Percentiles rank a stretch among this genome's conserved stretches.
phyloP scores from a whole-genome alignment of 106 monocot species.

The Cymbidium sinense region DNA sequence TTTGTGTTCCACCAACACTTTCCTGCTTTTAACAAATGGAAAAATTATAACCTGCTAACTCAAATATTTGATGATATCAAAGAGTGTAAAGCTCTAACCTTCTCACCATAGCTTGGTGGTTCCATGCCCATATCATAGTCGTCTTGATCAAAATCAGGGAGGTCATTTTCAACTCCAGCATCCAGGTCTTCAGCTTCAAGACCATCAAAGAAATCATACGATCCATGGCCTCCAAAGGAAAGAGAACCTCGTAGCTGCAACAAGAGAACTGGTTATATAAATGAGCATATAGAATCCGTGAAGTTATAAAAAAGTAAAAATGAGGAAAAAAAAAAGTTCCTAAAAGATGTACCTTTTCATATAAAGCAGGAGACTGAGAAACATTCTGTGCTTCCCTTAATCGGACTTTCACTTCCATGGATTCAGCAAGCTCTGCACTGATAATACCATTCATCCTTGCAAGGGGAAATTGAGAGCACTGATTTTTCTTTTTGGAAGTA shows the following conservation, averaged over 20 bases:
- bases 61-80: constrained; percentile 1
- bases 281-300: constrained; percentile 2
- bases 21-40: background rate
- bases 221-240: constrained; percentile 36
- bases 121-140: constrained; percentile 47
- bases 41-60: constrained; percentile 7
- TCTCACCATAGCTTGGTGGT: constrained; percentile 17
- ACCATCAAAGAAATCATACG: constrained; percentile 20
- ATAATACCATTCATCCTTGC: constrained; percentile 56
- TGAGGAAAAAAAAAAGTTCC: constrained; percentile 3
- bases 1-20: constrained; percentile 13
- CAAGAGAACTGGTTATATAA: constrained; percentile 1
- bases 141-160: constrained; percentile 35
- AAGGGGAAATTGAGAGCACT: constrained; percentile 61
- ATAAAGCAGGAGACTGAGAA: constrained; percentile 42
- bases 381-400: constrained; percentile 15
- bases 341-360: constrained; percentile 56
- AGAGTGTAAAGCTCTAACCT: constrained; percentile 28
- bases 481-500: constrained; percentile 19
- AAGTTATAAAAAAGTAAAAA: background rate
- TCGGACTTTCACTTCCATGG: constrained; percentile 21
- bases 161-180: constrained; percentile 28
- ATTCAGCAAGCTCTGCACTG: constrained; percentile 34
- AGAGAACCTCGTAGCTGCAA: constrained; percentile 81
- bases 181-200: constrained; percentile 39